A percentile compares a stretch with the other conserved stretches of the same genome.
Evolutionary conservation across 345 rosid genomes (phyloP).

Genomic region (Citrus reticulata): DNA sequence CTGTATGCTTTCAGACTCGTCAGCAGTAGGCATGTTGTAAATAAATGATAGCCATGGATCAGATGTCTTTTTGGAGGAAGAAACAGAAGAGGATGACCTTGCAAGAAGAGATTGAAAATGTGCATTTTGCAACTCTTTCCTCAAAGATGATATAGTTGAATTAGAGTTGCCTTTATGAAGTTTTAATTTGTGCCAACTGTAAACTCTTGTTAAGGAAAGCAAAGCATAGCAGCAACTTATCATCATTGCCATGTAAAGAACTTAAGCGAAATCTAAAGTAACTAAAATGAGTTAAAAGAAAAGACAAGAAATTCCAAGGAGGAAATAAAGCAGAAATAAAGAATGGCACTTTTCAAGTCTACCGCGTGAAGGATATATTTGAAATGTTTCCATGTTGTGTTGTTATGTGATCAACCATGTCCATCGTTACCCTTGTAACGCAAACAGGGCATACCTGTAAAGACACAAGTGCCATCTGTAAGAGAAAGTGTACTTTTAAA

Average conservation of each 20-base stretch:
- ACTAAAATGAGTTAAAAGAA: neutral
- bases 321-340: neutral
- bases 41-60: slow-evolving; percentile 62
- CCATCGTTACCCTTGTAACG: slow-evolving; percentile 36
- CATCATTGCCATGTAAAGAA: neutral
- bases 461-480: neutral
- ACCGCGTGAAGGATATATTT: slow-evolving; percentile 50
- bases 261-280: neutral
- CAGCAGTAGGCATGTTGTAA: slow-evolving; percentile 31
- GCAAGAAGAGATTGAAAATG: slow-evolving; percentile 40
- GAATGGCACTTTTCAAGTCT: neutral
- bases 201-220: slow-evolving; percentile 57
- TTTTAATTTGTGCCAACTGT: slow-evolving; percentile 60
- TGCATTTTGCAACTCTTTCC: slow-evolving; percentile 40
- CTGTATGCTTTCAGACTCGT: slow-evolving; percentile 29
- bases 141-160: slow-evolving; percentile 35
- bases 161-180: slow-evolving; percentile 40
- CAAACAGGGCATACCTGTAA: slow-evolving; percentile 64
- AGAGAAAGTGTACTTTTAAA: neutral
- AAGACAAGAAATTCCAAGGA: neutral
- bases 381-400: slow-evolving; percentile 38
- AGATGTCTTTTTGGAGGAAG: slow-evolving; percentile 42
- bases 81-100: slow-evolving; percentile 24
- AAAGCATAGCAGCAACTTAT: slow-evolving; percentile 12
- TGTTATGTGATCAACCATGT: slow-evolving; percentile 55